Evolutionary conservation across 2,329 filamentous ascomycete genomes (phyloP), one percentile per base, ranked within the genome.

Genomic region (Trichoderma sp.): DNA sequence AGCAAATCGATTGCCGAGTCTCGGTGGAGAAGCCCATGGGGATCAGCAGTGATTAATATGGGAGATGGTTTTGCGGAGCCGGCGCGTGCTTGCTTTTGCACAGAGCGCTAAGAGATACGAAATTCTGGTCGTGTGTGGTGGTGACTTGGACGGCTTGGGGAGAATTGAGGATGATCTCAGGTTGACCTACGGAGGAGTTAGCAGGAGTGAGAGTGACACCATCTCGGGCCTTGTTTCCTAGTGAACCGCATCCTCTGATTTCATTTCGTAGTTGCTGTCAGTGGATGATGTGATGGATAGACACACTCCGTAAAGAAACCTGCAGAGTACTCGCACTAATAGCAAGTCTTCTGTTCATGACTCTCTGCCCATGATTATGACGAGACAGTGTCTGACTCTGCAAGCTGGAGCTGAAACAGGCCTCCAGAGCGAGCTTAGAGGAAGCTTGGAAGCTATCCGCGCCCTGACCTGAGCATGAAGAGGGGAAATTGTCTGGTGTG

Each of bases 1-100:
- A 66, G 21, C 21, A 32, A 66, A 36, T 66, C 63, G 47, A 66
- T 56, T 56, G 43, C 63, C 63, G 63, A 56, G 63, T 53, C 5
- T 21, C 14, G 4, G 65, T 51, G 36, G 66, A 60, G 56, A 30
- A 18, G 56, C 21, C 28, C 66, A 60, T 69, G 39, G 66, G 1
- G 36, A 69, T 36, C 34, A 34, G n/a, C 56, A 47, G 47, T 28
- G 15, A 6, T 51, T 26, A 36, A 24, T 24, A 14, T 53, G 21
- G 26, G 9, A 18, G 63, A 53, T 18, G 63, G 24, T 21, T n/a
- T 26, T 36, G 30, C 63, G 47, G 47, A 66, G 47, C 47, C 51
- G 30, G 47, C 30, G 63, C 30, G 39, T 56, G 62, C 28, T 53
- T 65, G n/a, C 11, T 53, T 53, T 53, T 53, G n/a, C 21, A 53